Conservation (phyloP, 805 yeast genomes). For the Cyberlindnera sargentensis region DNA sequence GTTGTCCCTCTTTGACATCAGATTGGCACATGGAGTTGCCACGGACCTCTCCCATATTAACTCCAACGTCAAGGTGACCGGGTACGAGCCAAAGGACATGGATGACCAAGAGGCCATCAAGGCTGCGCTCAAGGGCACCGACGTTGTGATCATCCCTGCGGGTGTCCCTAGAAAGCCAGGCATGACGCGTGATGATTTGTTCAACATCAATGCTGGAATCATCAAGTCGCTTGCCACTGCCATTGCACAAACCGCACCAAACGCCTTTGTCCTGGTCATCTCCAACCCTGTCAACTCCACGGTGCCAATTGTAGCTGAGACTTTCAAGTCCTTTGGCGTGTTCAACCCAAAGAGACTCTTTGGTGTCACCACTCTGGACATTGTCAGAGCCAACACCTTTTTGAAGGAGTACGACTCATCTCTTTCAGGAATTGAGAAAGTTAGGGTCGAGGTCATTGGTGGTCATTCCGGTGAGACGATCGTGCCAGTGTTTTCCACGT, state of each 20-base stretch:
- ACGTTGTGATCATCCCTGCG: conserved; percentile 55
- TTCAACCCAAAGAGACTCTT: conserved; percentile 68
- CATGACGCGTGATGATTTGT: conserved; percentile 87
- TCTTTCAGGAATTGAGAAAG: conserved; percentile 36
- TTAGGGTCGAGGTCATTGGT: conserved; percentile 44
- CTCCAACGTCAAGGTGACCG: conserved; percentile 53
- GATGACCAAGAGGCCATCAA: conserved; percentile 42
- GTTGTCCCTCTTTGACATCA: conserved; percentile 78
- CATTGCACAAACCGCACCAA: conserved; percentile 63
- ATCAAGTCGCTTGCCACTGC: conserved; percentile 68
- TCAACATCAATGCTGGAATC: conserved; percentile 78
- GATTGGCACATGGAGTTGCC: conserved; percentile 79
- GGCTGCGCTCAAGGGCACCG: conserved; percentile 35
- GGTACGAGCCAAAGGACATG: conserved; percentile 43
- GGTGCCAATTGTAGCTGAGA: conserved; percentile 82
- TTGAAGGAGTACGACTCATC: conserved; percentile 40
- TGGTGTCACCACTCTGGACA: conserved; percentile 87
- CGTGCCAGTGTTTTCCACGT: conserved; percentile 55
- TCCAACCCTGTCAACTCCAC: conserved; percentile 94
- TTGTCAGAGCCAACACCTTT: conserved; percentile 75
- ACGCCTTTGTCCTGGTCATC: conserved; percentile 73
- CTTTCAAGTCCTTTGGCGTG: conserved; percentile 58
- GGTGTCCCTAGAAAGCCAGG: conserved; percentile 94
- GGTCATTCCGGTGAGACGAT: conserved; percentile 96
- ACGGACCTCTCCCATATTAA: conserved; percentile 83